A percentile compares a stretch with the other conserved stretches of the same genome.
These are phyloP conservation scores for Hericium erinaceus DNA, from an alignment of 768 basidiomycete genomes.

Conservation along the genomic window DNA sequence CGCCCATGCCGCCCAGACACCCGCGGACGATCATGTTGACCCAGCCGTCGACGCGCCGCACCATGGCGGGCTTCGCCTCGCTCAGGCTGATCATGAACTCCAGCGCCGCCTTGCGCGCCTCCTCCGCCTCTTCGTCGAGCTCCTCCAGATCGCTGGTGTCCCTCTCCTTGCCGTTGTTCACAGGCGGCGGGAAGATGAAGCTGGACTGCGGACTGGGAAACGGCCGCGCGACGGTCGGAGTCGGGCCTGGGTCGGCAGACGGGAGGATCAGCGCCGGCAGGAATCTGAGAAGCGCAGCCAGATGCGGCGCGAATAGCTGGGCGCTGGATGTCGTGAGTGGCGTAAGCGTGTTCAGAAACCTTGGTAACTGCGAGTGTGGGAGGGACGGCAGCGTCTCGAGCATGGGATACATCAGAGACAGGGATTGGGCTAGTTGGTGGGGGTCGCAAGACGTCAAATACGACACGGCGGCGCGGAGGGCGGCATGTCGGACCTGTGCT, in stretches of 20 bases:
- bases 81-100: conserved; percentile 80
- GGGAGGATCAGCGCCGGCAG: conserved; percentile 66
- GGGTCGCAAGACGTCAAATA: conserved; percentile 59
- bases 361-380: conserved; percentile 43
- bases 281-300: conserved; percentile 58
- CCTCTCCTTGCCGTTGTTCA: conserved; percentile 18
- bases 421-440: conserved; percentile 49
- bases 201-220: conserved; percentile 26
- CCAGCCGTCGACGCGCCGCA: conserved; percentile 62
- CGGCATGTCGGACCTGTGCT: conserved; percentile 59
- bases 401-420: conserved; percentile 58
- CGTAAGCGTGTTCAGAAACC: conserved; percentile 59
- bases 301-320: conserved; percentile 63
- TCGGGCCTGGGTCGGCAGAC: conserved; percentile 41
- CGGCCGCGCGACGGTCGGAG: conserved; percentile 41
- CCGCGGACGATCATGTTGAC: conserved; percentile 59
- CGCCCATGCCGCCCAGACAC: conserved; percentile 77
- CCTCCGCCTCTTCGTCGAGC: conserved; percentile 57
- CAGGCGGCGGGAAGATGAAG: conserved; percentile 30
- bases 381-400: conserved; percentile 64
- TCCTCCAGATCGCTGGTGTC: conserved; percentile 26
- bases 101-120: conserved; percentile 61
- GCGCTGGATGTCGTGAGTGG: conserved; percentile 64
- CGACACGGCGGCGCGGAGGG: conserved; percentile 58
- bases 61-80: conserved; percentile 66